These are phyloP conservation scores for Aspergillus jensenii DNA, from an alignment of 2,329 filamentous ascomycete species.

Conservation along the genomic window DNA sequence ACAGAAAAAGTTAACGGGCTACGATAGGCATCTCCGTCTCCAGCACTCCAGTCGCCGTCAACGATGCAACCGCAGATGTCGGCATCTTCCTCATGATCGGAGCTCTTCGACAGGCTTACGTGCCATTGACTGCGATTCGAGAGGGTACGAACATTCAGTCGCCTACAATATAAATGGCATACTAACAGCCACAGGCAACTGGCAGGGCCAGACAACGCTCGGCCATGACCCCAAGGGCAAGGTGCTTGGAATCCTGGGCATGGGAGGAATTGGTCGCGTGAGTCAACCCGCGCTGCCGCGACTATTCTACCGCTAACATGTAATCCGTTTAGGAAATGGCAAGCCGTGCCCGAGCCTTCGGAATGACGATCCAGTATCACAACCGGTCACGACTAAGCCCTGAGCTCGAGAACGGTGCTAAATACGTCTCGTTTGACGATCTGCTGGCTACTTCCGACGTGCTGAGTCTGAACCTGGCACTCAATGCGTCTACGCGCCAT, in stretches of 20 bases:
- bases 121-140: constrained; percentile 42
- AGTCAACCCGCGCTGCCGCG: constrained; percentile 6
- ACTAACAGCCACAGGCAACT: constrained; percentile 31
- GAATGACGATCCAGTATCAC: constrained; percentile 50
- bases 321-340: constrained; percentile 42
- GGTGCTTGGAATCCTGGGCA: constrained; percentile 47
- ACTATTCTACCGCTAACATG: neutral
- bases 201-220: constrained; percentile 42
- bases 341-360: constrained; percentile 45
- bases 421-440: constrained; percentile 48
- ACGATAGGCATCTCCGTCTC: constrained; percentile 40
- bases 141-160: constrained; percentile 29
- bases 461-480: constrained; percentile 46
- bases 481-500: constrained; percentile 47
- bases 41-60: constrained; percentile 48
- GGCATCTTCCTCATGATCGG: constrained; percentile 51
- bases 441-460: constrained; percentile 47
- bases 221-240: constrained; percentile 49
- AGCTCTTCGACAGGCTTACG: constrained; percentile 45
- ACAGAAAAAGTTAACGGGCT: neutral
- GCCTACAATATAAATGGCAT: neutral
- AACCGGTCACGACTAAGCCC: constrained; percentile 44
- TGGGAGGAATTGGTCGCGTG: constrained; percentile 50
- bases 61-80: constrained; percentile 49
- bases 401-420: constrained; percentile 42